These are phyloP conservation scores for Diplodia scrobiculata DNA, from an alignment of 2,329 filamentous ascomycete species.

Conservation along the genomic window DNA sequence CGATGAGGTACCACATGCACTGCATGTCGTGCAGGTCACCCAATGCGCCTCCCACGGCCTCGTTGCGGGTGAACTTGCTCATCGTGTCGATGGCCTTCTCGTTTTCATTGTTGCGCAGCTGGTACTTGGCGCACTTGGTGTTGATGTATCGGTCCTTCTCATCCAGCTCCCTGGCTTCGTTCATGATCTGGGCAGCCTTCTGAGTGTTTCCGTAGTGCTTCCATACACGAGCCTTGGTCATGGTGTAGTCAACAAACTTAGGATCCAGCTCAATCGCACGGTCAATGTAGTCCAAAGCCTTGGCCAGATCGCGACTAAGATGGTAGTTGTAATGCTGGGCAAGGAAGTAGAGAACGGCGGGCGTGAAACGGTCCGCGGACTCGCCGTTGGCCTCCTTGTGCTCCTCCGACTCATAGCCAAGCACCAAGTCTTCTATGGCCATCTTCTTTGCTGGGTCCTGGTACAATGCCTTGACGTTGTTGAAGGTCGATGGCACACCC, in stretches of 20 bases:
- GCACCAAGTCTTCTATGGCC: constrained; percentile 72
- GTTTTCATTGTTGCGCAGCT: constrained; percentile 87
- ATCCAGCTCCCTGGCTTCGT: constrained; percentile 80
- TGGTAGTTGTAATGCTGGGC: constrained; percentile 97
- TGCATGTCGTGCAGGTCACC: constrained; percentile 97
- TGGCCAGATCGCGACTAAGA: constrained; percentile 77
- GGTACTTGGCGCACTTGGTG: constrained; percentile 96
- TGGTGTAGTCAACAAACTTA: constrained; percentile 84
- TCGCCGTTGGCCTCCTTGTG: constrained; percentile 53
- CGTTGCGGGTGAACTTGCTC: constrained; percentile 90
- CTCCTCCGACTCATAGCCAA: constrained; percentile 71
- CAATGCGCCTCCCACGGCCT: constrained; percentile 82
- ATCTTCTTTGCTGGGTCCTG: constrained; percentile 73
- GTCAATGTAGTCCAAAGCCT: constrained; percentile 80
- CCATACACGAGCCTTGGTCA: constrained; percentile 92
- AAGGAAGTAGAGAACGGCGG: constrained; percentile 86
- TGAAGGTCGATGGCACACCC: constrained; percentile 93
- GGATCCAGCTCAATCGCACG: constrained; percentile 78
- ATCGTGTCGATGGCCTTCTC: constrained; percentile 84
- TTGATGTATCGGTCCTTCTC: constrained; percentile 96
- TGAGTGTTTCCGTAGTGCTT: constrained; percentile 82
- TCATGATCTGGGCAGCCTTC: constrained; percentile 85
- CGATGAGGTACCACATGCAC: constrained; percentile 93
- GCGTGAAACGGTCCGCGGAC: constrained; percentile 63
- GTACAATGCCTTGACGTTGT: constrained; percentile 94